Evolutionary conservation across 2,329 filamentous ascomycete genomes (phyloP).

Genomic region (Penicillium sp.): DNA sequence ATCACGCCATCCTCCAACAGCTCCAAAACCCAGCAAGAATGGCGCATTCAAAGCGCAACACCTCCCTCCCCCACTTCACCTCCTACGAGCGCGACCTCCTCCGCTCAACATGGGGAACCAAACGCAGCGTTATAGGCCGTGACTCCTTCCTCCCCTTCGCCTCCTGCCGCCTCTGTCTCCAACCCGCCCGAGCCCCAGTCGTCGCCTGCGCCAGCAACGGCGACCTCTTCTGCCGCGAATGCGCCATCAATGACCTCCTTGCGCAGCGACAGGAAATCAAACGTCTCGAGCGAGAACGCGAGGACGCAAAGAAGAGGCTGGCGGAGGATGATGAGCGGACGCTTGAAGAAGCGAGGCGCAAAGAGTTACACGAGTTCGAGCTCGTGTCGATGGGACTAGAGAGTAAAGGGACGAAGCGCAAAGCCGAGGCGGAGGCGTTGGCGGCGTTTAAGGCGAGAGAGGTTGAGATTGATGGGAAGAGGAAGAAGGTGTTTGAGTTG

Average conservation of each 20-base stretch:
- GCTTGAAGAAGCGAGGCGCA: constrained; percentile 64
- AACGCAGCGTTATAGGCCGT: constrained; percentile 75
- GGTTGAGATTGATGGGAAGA: constrained; percentile 45
- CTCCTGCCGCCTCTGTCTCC: constrained; percentile 80
- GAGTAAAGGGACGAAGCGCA: constrained; percentile 27
- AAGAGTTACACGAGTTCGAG: constrained; percentile 78
- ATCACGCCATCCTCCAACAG: not conserved
- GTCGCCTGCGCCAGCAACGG: constrained; percentile 72
- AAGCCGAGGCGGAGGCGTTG: constrained; percentile 26
- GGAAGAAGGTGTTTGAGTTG: constrained; percentile 75
- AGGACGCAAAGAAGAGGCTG: constrained; percentile 57
- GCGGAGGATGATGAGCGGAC: constrained; percentile 56
- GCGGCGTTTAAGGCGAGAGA: constrained; percentile 34
- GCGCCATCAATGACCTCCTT: constrained; percentile 83
- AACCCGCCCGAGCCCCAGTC: constrained; percentile 74
- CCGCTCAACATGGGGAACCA: constrained; percentile 74
- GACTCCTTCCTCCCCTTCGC: constrained; percentile 92
- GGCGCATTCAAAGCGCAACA: constrained; percentile 70
- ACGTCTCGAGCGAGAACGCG: constrained; percentile 63
- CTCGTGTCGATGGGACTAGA: constrained; percentile 66
- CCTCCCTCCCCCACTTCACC: constrained; percentile 88
- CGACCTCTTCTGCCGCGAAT: constrained; percentile 93
- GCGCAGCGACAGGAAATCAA: constrained; percentile 89
- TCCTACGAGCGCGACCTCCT: constrained; percentile 81
- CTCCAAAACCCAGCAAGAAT: constrained; percentile 21